phyloP scores from a whole-genome alignment of 2,329 filamentous ascomycete species.

The Claviceps sp. region DNA sequence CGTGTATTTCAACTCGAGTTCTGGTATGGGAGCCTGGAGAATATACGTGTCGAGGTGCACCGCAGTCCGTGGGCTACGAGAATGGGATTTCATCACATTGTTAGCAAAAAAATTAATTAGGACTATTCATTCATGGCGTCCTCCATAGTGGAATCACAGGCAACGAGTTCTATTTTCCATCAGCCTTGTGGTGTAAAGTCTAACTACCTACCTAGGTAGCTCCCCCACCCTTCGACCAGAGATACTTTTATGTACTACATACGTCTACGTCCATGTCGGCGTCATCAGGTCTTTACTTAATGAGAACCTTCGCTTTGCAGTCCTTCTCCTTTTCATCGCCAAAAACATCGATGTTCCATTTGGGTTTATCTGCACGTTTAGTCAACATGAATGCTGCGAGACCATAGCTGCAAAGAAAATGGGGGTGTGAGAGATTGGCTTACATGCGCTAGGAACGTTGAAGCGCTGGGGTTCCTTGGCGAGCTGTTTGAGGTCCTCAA shows the following conservation, averaged over 20 bases:
- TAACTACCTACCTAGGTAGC: too few species aligned
- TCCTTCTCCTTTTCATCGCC: constrained; percentile 37
- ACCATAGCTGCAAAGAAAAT: background rate
- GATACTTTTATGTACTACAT: background rate
- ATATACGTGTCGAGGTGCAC: too few species aligned
- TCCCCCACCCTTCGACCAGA: background rate
- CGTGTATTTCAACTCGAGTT: too few species aligned
- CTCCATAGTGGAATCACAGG: too few species aligned
- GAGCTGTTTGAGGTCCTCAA: constrained; percentile 47
- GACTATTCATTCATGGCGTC: too few species aligned
- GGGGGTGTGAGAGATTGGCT: constrained; percentile 11
- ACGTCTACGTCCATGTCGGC: background rate
- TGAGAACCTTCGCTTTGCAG: constrained; percentile 33
- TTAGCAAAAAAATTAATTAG: too few species aligned
- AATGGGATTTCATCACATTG: too few species aligned
- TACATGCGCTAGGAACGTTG: constrained; percentile 31
- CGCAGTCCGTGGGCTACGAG: too few species aligned
- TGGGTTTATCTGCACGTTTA: constrained; percentile 27
- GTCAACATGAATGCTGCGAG: constrained; percentile 4
- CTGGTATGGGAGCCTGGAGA: too few species aligned
- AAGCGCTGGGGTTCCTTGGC: constrained; percentile 36
- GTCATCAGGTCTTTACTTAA: constrained; percentile 11
- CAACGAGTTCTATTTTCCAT: background rate
- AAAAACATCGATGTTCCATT: constrained; percentile 45
- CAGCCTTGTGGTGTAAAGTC: background rate